Evolutionary conservation across 2,329 filamentous ascomycete genomes (phyloP), one percentile per base, ranked within the genome.

Genomic region (Tympanopsis confertula): DNA sequence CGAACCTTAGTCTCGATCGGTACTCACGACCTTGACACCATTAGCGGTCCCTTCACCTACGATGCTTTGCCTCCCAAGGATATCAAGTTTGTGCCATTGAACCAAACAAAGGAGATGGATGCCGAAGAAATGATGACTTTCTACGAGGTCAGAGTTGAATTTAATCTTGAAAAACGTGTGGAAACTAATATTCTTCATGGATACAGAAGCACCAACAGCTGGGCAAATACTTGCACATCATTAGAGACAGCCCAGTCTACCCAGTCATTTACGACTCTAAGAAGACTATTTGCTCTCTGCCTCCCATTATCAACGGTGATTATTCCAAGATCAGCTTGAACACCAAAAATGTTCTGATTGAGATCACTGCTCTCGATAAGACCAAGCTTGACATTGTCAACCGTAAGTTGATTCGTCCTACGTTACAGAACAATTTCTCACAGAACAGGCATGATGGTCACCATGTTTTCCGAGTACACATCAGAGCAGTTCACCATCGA

Each of bases 321-420:
- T 88, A 91, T 63, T 95, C 88, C 52, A 98, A 98, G 65, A 98
- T 98, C 56, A 86, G 80, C 5, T 65, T 93, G 33, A 66, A 93
- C 56, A 96, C 88, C 41, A 89, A 74, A 54, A 95, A 98, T 53
- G 77, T 98, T 53, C 85, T 98, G 61, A 93, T 98, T 57, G 91
- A 98, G 62, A 87, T 94, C 51, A 98, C 91, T 5, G 93, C 88
- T 29, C 89, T 87, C 29, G 91, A 98, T 57, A 80, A 83, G 55
- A 98, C 93, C 19, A 98, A 98, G 67, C 74, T 96, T 33, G 88
- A 95, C 49, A 86, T 98, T 46, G 89, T 95, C 43, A 86, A 83
- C 63, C 87, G 94, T 58, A 94, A n/a, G n/a, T n/a, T n/a, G n/a
- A n/a, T n/a, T n/a, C n/a, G n/a, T n/a, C n/a, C n/a, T n/a, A n/a